phyloP scores from a whole-genome alignment of 1,284 basidiomycete genomes.

The Athelia sp. region DNA sequence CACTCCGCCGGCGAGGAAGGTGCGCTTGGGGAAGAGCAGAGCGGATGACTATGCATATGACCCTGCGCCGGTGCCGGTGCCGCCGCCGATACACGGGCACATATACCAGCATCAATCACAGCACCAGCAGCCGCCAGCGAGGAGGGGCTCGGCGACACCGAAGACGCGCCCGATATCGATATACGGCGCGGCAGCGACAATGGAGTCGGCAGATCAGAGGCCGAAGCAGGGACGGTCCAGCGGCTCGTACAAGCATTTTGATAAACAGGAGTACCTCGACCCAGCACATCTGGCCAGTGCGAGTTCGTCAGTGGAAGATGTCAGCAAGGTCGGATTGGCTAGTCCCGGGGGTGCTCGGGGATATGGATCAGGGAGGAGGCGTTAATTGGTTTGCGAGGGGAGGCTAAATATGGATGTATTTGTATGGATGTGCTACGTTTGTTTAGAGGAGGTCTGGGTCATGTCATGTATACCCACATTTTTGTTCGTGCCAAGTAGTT shows the following conservation, averaged over 20 bases:
- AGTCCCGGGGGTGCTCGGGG: not conserved
- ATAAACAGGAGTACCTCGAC: not conserved
- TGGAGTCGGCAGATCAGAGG: not conserved
- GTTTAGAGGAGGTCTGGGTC: too few species aligned
- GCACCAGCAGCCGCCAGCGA: not conserved
- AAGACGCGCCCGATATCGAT: not conserved
- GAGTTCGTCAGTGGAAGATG: slow-evolving; percentile 1
- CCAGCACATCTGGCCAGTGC: not conserved
- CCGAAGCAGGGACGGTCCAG: not conserved
- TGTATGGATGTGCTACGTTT: too few species aligned
- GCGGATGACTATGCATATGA: not conserved
- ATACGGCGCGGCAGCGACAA: not conserved
- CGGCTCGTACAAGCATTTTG: not conserved
- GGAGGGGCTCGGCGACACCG: not conserved
- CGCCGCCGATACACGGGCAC: not conserved
- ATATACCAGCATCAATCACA: not conserved
- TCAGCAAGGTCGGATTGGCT: not conserved
- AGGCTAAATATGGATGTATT: too few species aligned
- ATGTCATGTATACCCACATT: too few species aligned
- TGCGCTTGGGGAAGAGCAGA: not conserved
- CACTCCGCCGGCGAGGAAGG: not conserved
- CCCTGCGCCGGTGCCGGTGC: not conserved
- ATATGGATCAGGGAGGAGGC: too few species aligned
- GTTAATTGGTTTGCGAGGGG: too few species aligned
- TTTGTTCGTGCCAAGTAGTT: too few species aligned